phyloP scores from a whole-genome alignment of 164 flowering plant species.

The grape (Vitis vinifera) region ASM3070453v1 NC_081812.1:2679501-2680000 shows the following conservation, averaged over 20 bases:
- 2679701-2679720: slow-evolving; percentile 78
- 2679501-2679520: slow-evolving; percentile 61
- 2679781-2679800: too few relatives aligned
- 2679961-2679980: too few relatives aligned
- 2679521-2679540: slow-evolving; percentile 92
- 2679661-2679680: slow-evolving; percentile 56
- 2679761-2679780: neutral
- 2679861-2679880: too few relatives aligned
- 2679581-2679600: slow-evolving; percentile 82
- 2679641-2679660: slow-evolving; percentile 44
- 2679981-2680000: too few relatives aligned
- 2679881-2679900: too few relatives aligned
- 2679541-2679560: slow-evolving; percentile 87
- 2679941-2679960: too few relatives aligned
- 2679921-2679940: too few relatives aligned
- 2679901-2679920: too few relatives aligned
- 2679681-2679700: slow-evolving; percentile 71
- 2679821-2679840: too few relatives aligned
- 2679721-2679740: slow-evolving; percentile 36
- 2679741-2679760: neutral
- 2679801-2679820: too few relatives aligned
- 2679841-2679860: too few relatives aligned
- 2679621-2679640: slow-evolving; percentile 89
- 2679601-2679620: slow-evolving; percentile 88
- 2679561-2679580: slow-evolving; percentile 82